A percentile compares a stretch with the other conserved stretches of the same genome.
phyloP scores from a whole-genome alignment of 371 early-diverging fungal genomes.

The Circinella umbellata region DNA sequence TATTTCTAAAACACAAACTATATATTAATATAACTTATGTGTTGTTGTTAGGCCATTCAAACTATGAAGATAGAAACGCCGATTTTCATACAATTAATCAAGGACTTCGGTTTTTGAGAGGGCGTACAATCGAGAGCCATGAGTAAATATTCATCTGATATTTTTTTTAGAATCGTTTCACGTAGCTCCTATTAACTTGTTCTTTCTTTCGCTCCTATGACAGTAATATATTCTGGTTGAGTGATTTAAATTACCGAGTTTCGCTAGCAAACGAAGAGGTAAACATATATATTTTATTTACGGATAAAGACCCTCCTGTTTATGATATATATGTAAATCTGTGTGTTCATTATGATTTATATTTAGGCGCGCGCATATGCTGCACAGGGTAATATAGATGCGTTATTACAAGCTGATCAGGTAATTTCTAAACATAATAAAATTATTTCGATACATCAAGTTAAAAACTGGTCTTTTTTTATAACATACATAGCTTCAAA shows the following conservation, averaged over 20 bases:
- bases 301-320: no score
- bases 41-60: conserved; percentile 53
- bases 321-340: background rate
- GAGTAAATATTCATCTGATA: conserved; percentile 48
- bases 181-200: no score
- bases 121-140: conserved; percentile 72
- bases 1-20: conserved; percentile 92
- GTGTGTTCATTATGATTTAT: background rate
- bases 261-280: conserved; percentile 75
- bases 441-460: background rate
- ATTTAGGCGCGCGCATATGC: conserved; percentile 39
- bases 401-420: conserved; percentile 56
- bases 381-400: conserved; percentile 43
- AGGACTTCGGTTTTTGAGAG: conserved; percentile 74
- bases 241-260: conserved; percentile 92
- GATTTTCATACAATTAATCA: conserved; percentile 84
- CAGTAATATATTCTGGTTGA: conserved; percentile 85
- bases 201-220: no score
- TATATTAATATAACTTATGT: conserved; percentile 72
- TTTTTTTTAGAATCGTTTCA: background rate
- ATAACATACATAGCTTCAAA: conserved; percentile 57
- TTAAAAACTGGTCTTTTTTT: background rate
- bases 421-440: conserved; percentile 23
- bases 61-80: conserved; percentile 82
- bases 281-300: background rate